Conservation (phyloP, 352 stramenopile genomes). For the Aphanomyces euteiches region DNA sequence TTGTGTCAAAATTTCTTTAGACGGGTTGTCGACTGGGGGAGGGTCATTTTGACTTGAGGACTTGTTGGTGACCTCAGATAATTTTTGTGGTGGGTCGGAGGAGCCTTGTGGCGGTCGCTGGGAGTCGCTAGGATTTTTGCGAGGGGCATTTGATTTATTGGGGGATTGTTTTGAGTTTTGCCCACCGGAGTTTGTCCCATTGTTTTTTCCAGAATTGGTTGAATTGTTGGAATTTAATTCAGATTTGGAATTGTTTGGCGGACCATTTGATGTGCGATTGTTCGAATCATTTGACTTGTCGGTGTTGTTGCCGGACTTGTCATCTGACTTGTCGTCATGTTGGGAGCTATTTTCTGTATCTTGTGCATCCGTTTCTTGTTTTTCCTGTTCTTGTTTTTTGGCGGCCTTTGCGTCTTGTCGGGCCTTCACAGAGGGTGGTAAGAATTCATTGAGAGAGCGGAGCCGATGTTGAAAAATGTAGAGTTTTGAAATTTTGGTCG, state of each 20-base stretch:
- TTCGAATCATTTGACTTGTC: no score
- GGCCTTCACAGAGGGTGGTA: neutral
- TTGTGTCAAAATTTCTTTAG: neutral
- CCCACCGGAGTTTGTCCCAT: no score
- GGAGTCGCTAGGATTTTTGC: no score
- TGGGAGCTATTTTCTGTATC: no score
- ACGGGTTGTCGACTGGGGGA: neutral
- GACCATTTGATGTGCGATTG: no score
- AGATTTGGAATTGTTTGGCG: no score
- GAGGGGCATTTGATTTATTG: conserved; percentile 1
- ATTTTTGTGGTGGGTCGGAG: neutral
- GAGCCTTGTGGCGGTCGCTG: no score
- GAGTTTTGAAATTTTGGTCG: neutral
- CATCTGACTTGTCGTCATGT: no score
- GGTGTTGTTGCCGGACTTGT: no score
- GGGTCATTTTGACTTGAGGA: neutral
- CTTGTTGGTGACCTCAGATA: neutral
- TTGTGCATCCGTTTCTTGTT: no score
- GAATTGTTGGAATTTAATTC: no score
- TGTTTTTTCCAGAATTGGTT: neutral
- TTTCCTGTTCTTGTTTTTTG: no score
- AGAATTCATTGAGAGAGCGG: neutral
- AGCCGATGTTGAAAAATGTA: neutral
- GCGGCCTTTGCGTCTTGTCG: neutral
- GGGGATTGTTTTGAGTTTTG: neutral